These are phyloP conservation scores for Amanita molliuscula DNA, from an alignment of 768 basidiomycete genomes.

Conservation along the genomic window DNA sequence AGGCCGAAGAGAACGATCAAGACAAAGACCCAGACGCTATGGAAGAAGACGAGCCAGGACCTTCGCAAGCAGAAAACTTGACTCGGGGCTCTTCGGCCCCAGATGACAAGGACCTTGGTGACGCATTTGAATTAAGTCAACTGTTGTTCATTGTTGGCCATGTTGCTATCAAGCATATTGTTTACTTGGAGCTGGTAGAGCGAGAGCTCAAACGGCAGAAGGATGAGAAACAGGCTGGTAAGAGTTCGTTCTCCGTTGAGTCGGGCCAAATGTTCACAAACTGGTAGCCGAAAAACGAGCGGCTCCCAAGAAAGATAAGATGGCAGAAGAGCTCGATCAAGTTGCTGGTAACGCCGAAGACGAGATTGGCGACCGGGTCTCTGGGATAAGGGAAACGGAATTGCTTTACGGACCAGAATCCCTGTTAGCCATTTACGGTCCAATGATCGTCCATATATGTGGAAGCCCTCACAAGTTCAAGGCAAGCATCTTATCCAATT, in stretches of 20 bases:
- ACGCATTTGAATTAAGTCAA: conserved; percentile 84
- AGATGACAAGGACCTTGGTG: conserved; percentile 48
- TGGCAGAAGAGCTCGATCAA: conserved; percentile 87
- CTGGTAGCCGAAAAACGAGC: conserved; percentile 46
- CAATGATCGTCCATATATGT: conserved; percentile 84
- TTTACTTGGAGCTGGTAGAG: conserved; percentile 91
- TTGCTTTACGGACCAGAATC: conserved; percentile 78
- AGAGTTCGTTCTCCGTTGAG: conserved; percentile 12
- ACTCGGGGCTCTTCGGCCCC: conserved; percentile 8
- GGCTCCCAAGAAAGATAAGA: conserved; percentile 41
- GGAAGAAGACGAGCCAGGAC: conserved; percentile 43
- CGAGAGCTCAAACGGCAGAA: conserved; percentile 95
- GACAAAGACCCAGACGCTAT: conserved; percentile 35
- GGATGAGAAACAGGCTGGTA: conserved; percentile 77
- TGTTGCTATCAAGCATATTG: conserved; percentile 95
- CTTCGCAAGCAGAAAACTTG: conserved; percentile 18
- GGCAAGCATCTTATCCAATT: conserved; percentile 30
- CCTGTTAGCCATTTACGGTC: conserved; percentile 77
- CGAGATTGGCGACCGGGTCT: conserved; percentile 91
- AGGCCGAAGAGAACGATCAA: conserved; percentile 10
- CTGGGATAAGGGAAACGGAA: conserved; percentile 75
- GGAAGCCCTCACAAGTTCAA: conserved; percentile 87
- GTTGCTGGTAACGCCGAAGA: conserved; percentile 97
- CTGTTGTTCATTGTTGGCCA: conserved; percentile 95
- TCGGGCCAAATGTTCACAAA: neutral